Evolutionary conservation across 2,329 filamentous ascomycete genomes (phyloP).

Genomic region (Ophiobolus disseminans): DNA sequence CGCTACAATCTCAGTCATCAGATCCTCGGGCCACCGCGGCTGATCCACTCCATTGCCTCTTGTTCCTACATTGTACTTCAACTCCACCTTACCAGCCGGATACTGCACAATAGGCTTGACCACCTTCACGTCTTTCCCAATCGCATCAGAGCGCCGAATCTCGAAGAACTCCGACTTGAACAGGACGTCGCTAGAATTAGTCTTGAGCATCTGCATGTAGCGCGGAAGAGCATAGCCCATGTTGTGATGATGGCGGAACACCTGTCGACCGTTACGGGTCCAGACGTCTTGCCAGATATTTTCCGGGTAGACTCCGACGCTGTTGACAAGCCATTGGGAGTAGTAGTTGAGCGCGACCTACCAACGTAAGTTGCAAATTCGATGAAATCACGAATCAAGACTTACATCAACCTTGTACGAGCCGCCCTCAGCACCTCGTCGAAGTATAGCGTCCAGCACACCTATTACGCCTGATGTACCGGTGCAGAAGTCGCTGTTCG

Average conservation of each 20-base stretch:
- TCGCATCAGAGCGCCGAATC: constrained; percentile 44
- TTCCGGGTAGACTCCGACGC: constrained; percentile 44
- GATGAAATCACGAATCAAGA: neutral
- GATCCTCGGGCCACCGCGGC: constrained; percentile 57
- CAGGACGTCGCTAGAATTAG: constrained; percentile 49
- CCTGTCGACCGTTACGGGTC: constrained; percentile 53
- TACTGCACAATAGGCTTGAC: constrained; percentile 57
- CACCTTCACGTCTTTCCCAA: constrained; percentile 49
- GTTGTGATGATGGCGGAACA: constrained; percentile 61
- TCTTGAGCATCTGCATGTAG: constrained; percentile 51
- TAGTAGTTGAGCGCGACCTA: constrained; percentile 49
- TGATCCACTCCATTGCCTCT: constrained; percentile 59
- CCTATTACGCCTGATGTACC: constrained; percentile 52
- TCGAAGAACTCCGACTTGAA: constrained; percentile 61
- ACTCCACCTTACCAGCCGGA: constrained; percentile 33
- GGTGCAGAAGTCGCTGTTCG: constrained; percentile 56
- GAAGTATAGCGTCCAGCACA: constrained; percentile 53
- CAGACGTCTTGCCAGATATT: constrained; percentile 59
- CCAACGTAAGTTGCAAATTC: neutral
- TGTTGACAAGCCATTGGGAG: constrained; percentile 46
- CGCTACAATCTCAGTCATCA: constrained; percentile 49
- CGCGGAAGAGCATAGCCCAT: constrained; percentile 54
- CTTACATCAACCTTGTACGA: constrained; percentile 53
- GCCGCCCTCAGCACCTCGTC: constrained; percentile 50
- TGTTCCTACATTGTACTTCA: constrained; percentile 58